phyloP scores from a whole-genome alignment of 176 grass and related monocot species.

The Raddia distichophylla region DNA sequence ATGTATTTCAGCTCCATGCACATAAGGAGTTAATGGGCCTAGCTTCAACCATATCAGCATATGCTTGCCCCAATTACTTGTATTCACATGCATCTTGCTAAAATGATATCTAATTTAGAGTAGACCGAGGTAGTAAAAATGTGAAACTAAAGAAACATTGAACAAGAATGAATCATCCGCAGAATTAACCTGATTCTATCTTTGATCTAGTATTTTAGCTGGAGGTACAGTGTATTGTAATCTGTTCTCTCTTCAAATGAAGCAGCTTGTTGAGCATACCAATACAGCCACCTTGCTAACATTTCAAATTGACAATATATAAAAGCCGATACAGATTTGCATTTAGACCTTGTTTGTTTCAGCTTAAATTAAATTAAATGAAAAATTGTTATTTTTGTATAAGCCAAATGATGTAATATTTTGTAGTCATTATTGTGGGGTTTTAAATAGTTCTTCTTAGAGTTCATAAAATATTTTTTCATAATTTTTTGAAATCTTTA shows the following conservation, averaged over 20 bases:
- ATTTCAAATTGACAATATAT: neutral
- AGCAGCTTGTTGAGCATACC: neutral
- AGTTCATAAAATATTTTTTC: too few relatives aligned
- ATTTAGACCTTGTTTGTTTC: too few relatives aligned
- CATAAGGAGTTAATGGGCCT: neutral
- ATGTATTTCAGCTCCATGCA: neutral
- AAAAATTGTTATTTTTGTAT: too few relatives aligned
- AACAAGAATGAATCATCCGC: neutral
- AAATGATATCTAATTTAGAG: neutral
- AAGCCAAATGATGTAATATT: too few relatives aligned
- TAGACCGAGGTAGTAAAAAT: neutral
- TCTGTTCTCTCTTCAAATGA: constrained; percentile 6
- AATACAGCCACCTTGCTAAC: neutral
- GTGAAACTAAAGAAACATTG: neutral
- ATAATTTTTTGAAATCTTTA: too few relatives aligned
- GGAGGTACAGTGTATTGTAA: neutral
- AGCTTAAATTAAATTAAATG: too few relatives aligned
- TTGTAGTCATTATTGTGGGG: too few relatives aligned
- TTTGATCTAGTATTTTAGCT: neutral
- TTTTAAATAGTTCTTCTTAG: too few relatives aligned
- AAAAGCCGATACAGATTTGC: neutral
- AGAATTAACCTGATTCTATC: neutral
- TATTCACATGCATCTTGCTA: neutral
- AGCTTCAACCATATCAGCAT: neutral
- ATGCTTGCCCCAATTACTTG: neutral